phyloP scores from a whole-genome alignment of 345 rosid genomes.

The Cardiospermum halicacabum region DNA sequence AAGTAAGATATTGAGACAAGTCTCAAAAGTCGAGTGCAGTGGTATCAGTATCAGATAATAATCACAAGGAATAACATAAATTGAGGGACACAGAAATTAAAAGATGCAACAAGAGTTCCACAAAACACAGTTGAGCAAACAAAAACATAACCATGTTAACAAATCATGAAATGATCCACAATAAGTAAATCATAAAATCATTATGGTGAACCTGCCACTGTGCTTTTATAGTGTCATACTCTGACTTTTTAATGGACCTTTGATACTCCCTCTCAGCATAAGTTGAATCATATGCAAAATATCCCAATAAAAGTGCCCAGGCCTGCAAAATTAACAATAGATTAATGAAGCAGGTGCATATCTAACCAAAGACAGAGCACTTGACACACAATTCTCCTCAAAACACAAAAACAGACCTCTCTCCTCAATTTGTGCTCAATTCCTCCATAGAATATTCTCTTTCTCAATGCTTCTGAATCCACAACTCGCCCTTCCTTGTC shows the following conservation, averaged over 20 bases:
- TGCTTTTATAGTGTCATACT: constrained; percentile 73
- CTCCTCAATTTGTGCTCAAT: constrained; percentile 65
- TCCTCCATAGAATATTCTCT: constrained; percentile 93
- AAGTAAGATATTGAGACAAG: not conserved
- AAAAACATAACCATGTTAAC: not conserved
- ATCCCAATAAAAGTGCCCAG: constrained; percentile 89
- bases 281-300: constrained; percentile 71
- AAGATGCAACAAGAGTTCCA: constrained; percentile 4
- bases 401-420: constrained; percentile 51
- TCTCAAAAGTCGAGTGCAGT: not conserved
- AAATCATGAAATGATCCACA: not conserved
- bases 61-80: not conserved
- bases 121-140: not conserved
- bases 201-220: constrained; percentile 80
- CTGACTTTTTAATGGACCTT: constrained; percentile 50
- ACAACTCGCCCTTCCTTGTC: constrained; percentile 83
- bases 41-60: not conserved
- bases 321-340: constrained; percentile 41
- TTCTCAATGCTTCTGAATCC: constrained; percentile 64
- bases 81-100: not conserved
- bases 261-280: constrained; percentile 82
- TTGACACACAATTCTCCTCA: not conserved
- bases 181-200: constrained; percentile 3
- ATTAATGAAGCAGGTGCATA: constrained; percentile 14
- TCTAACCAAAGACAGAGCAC: not conserved